Conservation (phyloP, 352 stramenopile genomes). For the Phytophthora lateralis region DNA sequence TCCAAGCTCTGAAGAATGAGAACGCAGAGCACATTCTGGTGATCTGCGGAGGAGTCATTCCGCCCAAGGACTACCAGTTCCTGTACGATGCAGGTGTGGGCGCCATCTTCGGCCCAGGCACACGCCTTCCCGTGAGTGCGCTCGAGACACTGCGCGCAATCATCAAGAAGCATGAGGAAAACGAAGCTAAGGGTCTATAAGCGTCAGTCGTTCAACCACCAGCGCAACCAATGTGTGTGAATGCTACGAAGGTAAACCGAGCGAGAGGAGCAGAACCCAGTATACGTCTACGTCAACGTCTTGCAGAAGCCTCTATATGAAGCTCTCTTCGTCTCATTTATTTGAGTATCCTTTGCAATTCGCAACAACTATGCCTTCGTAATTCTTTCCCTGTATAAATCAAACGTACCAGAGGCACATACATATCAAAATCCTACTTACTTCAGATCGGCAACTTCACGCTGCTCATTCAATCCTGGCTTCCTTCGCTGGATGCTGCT, state of each 20-base stretch:
- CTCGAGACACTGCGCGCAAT: constrained; percentile 57
- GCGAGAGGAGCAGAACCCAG: not conserved
- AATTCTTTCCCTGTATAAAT: constrained; percentile 28
- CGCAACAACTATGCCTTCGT: constrained; percentile 14
- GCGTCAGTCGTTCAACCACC: not conserved
- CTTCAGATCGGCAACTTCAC: constrained; percentile 3
- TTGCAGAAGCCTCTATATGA: not conserved
- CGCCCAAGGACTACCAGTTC: constrained; percentile 96
- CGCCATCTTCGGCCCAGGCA: constrained; percentile 96
- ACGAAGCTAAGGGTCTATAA: constrained; percentile 46
- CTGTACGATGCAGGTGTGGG: constrained; percentile 92
- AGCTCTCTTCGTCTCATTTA: not conserved
- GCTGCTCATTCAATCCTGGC: constrained; percentile 21
- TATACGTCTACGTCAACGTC: constrained; percentile 27
- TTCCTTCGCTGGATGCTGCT: constrained; percentile 29
- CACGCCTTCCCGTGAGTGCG: constrained; percentile 88
- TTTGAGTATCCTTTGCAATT: not conserved
- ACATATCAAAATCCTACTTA: constrained; percentile 30
- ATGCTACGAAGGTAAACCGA: not conserved
- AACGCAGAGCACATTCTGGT: constrained; percentile 94
- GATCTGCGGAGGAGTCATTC: constrained; percentile 96
- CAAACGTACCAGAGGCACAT: constrained; percentile 25
- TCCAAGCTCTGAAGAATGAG: constrained; percentile 91
- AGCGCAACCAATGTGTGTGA: not conserved
- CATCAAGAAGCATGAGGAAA: constrained; percentile 57